These are phyloP conservation scores for Hydnum rufescens DNA, from an alignment of 768 basidiomycete genomes.

Conservation along the genomic window DNA sequence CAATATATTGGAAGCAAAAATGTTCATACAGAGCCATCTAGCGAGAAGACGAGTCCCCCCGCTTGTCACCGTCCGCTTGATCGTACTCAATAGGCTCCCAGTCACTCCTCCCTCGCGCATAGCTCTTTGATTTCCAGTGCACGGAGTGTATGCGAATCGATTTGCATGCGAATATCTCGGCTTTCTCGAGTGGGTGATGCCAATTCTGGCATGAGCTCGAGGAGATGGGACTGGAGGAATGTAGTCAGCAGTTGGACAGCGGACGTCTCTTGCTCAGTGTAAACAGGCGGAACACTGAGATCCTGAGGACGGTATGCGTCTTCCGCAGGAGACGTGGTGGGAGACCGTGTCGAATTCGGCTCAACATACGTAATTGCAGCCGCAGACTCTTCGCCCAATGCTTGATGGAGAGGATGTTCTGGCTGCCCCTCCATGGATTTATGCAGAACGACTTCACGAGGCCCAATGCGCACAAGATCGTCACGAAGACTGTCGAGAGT, in stretches of 20 bases:
- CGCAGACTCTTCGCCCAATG: slow-evolving; percentile 31
- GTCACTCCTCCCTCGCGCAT: slow-evolving; percentile 48
- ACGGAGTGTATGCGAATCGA: slow-evolving; percentile 74
- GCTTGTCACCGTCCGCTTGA: slow-evolving; percentile 59
- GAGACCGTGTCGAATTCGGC: neutral
- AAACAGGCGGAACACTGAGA: neutral
- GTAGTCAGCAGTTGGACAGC: slow-evolving; percentile 44
- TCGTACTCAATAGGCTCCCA: slow-evolving; percentile 53
- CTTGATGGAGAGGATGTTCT: slow-evolving; percentile 22
- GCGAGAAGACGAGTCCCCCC: slow-evolving; percentile 58
- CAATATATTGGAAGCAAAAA: slow-evolving; percentile 9
- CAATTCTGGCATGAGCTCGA: slow-evolving; percentile 60
- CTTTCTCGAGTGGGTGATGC: slow-evolving; percentile 37
- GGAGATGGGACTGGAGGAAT: slow-evolving; percentile 44
- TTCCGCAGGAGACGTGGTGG: slow-evolving; percentile 6
- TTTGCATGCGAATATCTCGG: slow-evolving; percentile 49
- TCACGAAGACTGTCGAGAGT: slow-evolving; percentile 42
- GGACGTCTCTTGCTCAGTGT: slow-evolving; percentile 26
- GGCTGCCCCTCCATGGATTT: slow-evolving; percentile 19
- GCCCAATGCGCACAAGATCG: slow-evolving; percentile 61
- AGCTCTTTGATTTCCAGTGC: slow-evolving; percentile 66
- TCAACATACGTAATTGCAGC: slow-evolving; percentile 28
- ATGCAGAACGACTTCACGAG: slow-evolving; percentile 63
- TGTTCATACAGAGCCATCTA: slow-evolving; percentile 65
- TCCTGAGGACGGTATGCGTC: slow-evolving; percentile 3